Base-by-base conservation (phyloP, 306 rosid genomes). In the Hylodesmum podocarpum region DNA sequence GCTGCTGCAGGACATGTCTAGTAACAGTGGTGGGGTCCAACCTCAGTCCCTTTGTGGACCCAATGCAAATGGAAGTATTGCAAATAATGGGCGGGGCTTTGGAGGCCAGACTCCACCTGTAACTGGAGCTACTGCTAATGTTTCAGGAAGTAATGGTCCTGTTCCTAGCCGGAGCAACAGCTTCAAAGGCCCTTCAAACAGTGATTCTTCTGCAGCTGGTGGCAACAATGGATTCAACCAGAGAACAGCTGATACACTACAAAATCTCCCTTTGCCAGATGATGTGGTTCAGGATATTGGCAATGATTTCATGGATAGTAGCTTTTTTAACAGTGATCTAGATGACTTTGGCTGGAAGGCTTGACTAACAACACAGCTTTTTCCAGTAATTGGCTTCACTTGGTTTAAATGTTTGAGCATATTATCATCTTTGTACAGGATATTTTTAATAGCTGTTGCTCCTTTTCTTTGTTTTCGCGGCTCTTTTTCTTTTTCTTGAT, bases 291-390 rank as follows among this genome's bases (percentile, higher is more conserved):
- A 77, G 28, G 93, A 93, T 82, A 88, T 93, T 19, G 84, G 84
- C 82, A 83, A 72, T 36, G 98, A 89, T 5, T 91, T 89, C 82
- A 39, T 87, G 10, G 98, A 93, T 40, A 93, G 50, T 9, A 76
- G 87, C 7, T 89, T 93, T 58, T 91, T 91, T 54, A 86, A 69
- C 85, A 67, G 81, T 72, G 93, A 85, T 70, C 88, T 89, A 19
- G 98, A 91, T 55, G 97, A 93, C 55, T 89, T 76, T 66, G 82
- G 83, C 36, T 93, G 98, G 98, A 93, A 93, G 85, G 92, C 84
- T 21, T 90, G 90, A 93, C 85, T 73, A 85, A 89, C 92, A 85
- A 89, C 92, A 58, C 81, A 86, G 81, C 73, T 70, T 40, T 80
- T 80, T 54, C 75, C 75, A 22, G 78, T 81, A 43, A 77, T 84